A percentile compares a stretch with the other conserved stretches of the same genome.
phyloP scores from a whole-genome alignment of 768 basidiomycete genomes.

The Termitomyces sp. region DNA sequence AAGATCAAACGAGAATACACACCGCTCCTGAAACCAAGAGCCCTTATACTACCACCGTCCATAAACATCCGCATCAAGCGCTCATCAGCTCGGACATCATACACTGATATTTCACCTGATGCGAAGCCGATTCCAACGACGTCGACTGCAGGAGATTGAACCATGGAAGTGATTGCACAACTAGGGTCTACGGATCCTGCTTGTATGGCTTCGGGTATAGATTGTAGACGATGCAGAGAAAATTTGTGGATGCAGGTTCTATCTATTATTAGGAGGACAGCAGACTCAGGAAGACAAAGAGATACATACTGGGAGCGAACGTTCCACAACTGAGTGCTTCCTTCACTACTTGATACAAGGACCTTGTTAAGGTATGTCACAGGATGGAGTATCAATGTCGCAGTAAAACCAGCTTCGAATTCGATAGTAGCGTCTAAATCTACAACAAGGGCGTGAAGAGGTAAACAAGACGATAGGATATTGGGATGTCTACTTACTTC shows the following conservation, averaged over 20 bases:
- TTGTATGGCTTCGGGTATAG: slow-evolving; percentile 23
- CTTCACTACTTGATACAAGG: slow-evolving; percentile 78
- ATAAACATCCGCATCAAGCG: slow-evolving; percentile 85
- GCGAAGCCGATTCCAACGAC: slow-evolving; percentile 91
- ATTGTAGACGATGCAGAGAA: slow-evolving; percentile 48
- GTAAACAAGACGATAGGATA: slow-evolving; percentile 1
- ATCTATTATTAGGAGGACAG: not conserved
- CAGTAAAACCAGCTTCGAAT: slow-evolving; percentile 83
- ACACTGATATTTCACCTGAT: slow-evolving; percentile 83
- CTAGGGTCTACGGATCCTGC: slow-evolving; percentile 22
- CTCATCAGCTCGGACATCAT: slow-evolving; percentile 90
- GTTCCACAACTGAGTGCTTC: slow-evolving; percentile 92
- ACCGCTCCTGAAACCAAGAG: slow-evolving; percentile 88
- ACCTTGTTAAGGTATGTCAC: slow-evolving; percentile 97
- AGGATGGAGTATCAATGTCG: slow-evolving; percentile 85
- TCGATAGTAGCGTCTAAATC: slow-evolving; percentile 66
- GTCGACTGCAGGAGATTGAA: slow-evolving; percentile 94
- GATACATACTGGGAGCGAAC: slow-evolving; percentile 68
- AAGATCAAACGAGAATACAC: slow-evolving; percentile 3
- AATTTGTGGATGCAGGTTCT: slow-evolving; percentile 88
- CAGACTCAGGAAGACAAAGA: not conserved
- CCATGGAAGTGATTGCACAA: slow-evolving; percentile 68
- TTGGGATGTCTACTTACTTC: slow-evolving; percentile 35
- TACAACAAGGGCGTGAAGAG: slow-evolving; percentile 23
- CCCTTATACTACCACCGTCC: slow-evolving; percentile 78